phyloP scores from a whole-genome alignment of 2,329 filamentous ascomycete genomes.

The Ophiostoma perfectum region DNA sequence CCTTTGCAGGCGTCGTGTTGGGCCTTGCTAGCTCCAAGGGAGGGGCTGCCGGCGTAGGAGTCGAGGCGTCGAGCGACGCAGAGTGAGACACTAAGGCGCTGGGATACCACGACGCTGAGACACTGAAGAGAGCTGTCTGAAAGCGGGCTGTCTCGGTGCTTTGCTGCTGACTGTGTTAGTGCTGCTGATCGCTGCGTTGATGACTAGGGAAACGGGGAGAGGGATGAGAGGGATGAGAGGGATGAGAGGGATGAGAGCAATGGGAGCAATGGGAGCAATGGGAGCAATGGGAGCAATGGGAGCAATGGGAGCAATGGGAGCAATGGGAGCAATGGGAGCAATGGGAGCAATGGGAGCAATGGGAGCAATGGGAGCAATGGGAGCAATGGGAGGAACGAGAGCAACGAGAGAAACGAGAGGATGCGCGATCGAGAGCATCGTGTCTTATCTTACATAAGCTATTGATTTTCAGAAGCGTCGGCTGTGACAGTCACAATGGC shows the following conservation, averaged over 20 bases:
- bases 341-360: too few relatives aligned
- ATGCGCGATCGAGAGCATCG: too few relatives aligned
- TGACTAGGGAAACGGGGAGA: background rate
- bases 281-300: too few relatives aligned
- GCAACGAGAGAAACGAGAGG: too few relatives aligned
- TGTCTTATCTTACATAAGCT: constrained; percentile 1
- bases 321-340: too few relatives aligned
- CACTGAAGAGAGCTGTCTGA: background rate
- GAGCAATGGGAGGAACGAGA: too few relatives aligned
- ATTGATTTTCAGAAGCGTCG: background rate
- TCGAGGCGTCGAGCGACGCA: background rate
- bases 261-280: too few relatives aligned
- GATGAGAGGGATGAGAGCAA: too few relatives aligned
- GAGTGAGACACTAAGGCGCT: background rate
- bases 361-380: too few relatives aligned
- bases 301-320: too few relatives aligned
- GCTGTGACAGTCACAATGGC: too few relatives aligned
- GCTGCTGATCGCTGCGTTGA: background rate
- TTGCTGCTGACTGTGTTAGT: constrained; percentile 1
- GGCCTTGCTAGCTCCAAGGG: background rate
- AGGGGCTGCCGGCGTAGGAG: constrained; percentile 1
- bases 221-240: background rate
- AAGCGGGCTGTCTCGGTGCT: background rate
- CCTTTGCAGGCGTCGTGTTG: background rate
- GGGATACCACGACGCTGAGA: background rate